Evolutionary conservation across 495 filamentous ascomycete genomes (phyloP).

Genomic region (Hyaloscypha variabilis): DNA sequence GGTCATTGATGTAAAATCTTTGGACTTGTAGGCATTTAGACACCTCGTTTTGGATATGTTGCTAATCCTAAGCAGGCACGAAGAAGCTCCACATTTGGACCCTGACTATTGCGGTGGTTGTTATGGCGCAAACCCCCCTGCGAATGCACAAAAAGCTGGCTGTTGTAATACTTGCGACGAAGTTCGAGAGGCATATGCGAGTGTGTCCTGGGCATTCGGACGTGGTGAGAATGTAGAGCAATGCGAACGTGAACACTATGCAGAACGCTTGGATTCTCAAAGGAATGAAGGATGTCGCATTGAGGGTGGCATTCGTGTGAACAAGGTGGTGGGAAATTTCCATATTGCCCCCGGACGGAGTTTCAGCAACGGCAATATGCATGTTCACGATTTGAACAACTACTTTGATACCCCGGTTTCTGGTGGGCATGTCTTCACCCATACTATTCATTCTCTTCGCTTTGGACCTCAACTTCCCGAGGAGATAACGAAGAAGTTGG

Average conservation of each 20-base stretch:
- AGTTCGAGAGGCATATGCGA: conserved; percentile 90
- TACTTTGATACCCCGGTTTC: conserved; percentile 73
- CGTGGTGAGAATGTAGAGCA: conserved; percentile 92
- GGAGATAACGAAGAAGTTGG: conserved; percentile 63
- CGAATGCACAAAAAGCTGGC: conserved; percentile 68
- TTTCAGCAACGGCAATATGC: conserved; percentile 93
- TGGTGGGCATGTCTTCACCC: conserved; percentile 80
- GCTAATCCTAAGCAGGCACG: conserved; percentile 48
- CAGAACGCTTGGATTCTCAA: conserved; percentile 82
- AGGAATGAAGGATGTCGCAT: conserved; percentile 92
- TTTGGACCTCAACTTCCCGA: conserved; percentile 93
- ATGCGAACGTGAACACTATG: conserved; percentile 92
- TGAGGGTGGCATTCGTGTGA: conserved; percentile 89
- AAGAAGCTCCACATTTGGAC: conserved; percentile 78
- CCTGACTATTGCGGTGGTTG: conserved; percentile 93
- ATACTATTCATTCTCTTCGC: conserved; percentile 85
- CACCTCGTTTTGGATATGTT: neutral
- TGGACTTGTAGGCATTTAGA: conserved; percentile 63
- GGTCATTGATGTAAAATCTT: conserved; percentile 72
- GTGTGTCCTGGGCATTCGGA: conserved; percentile 89
- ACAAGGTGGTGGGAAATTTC: conserved; percentile 99
- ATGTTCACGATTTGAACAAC: conserved; percentile 95
- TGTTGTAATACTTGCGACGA: conserved; percentile 98
- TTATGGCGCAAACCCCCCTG: conserved; percentile 78
- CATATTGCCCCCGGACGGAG: conserved; percentile 94